Evolutionary conservation across 1,139 yeast species (phyloP), one percentile per base, ranked within the genome.

Genomic region (Pichia sp.): DNA sequence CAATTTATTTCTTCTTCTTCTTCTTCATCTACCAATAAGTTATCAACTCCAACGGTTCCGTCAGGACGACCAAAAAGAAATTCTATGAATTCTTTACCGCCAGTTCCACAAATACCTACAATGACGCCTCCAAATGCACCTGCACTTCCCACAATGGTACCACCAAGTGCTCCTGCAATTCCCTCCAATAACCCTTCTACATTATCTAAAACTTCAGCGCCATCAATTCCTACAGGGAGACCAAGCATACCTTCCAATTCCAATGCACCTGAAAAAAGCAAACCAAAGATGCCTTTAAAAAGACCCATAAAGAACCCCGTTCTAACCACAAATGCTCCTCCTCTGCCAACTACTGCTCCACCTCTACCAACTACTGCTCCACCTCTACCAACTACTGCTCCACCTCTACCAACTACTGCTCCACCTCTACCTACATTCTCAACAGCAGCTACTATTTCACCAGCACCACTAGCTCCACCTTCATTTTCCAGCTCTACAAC

Each of bases 341-440:
- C 36, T 9, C 18, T 32, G 6, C 36, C 36, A 8, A 7, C 35
- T 3, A 8, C 22, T 16, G 22, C 36, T 8, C 36, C 36, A 8
- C 15, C 36, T 2, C 18, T 32, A 9, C 36, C 36, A 3, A 16
- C 22, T 16, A 9, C 36, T 3, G 36, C 36, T 3, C 36, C 36
- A 9, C 36, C 36, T 18, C 18, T 32, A 9, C 35, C 35, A 8
- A 32, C 20, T 8, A 35, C 50, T 7, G 40, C 55, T 15, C 56
- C 59, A 37, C 94, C 95, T 15, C 84, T 80, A 15, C 94, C 94
- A 27, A 82, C 92, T 61, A 83, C 82, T 40, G 83, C 87, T 55
- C 94, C 94, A 61, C 84, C 94, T 63, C 85, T 82, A 24, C 94
- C 95, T 59, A 83, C 30, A 23, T 35, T 44, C 12, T 8, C 40